phyloP scores from a whole-genome alignment of 768 basidiomycete genomes.

The Lactarius deliciosus region DNA sequence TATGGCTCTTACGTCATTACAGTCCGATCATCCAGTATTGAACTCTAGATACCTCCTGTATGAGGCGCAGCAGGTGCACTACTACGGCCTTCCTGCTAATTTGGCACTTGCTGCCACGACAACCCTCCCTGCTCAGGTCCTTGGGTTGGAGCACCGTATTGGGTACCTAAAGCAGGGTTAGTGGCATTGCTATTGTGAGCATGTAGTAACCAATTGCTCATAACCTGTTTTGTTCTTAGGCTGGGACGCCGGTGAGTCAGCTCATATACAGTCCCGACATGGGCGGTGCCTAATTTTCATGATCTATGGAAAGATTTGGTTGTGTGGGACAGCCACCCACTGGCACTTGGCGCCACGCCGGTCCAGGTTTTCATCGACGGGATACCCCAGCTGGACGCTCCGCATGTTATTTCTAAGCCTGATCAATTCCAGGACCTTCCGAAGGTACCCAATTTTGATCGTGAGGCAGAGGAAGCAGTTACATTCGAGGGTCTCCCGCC shows the following conservation, averaged over 20 bases:
- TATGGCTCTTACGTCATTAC: not conserved
- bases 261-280: not conserved
- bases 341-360: conserved; percentile 77
- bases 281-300: conserved; percentile 42
- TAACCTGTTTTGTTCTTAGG: conserved; percentile 38
- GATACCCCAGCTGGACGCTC: conserved; percentile 59
- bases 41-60: conserved; percentile 57
- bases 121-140: conserved; percentile 63
- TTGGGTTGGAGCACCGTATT: conserved; percentile 75
- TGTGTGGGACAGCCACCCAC: conserved; percentile 75
- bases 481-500: conserved; percentile 67
- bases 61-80: conserved; percentile 66
- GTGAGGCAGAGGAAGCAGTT: conserved; percentile 53
- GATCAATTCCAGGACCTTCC: conserved; percentile 51
- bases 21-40: conserved; percentile 52
- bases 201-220: not conserved
- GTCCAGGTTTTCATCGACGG: conserved; percentile 87
- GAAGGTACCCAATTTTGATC: conserved; percentile 57
- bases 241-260: conserved; percentile 59
- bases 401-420: conserved; percentile 56
- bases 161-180: conserved; percentile 64
- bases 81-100: conserved; percentile 65
- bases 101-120: conserved; percentile 71
- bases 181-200: conserved; percentile 58
- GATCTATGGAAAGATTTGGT: conserved; percentile 69